These are phyloP conservation scores for Plenodomus lindquistii DNA, from an alignment of 2,329 filamentous ascomycete species.

Conservation along the genomic window DNA sequence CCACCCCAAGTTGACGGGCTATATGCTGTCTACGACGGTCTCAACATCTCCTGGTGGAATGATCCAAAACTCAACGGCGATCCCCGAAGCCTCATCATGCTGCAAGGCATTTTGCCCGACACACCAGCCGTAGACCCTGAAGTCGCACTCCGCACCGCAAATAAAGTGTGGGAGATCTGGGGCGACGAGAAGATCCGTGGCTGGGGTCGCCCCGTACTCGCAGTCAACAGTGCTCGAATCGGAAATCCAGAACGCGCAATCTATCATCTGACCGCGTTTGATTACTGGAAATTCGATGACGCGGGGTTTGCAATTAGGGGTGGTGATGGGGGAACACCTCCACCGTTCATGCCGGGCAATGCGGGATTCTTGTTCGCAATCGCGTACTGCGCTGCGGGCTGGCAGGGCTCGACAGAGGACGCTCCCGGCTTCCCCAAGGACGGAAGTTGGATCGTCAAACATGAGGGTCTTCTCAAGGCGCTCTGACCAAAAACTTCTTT, in stretches of 20 bases:
- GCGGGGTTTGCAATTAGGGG: conserved; percentile 55
- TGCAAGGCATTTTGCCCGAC: conserved; percentile 32
- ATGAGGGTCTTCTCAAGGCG: conserved; percentile 27
- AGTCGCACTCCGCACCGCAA: conserved; percentile 28
- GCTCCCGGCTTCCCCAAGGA: conserved; percentile 27
- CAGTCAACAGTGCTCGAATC: conserved; percentile 33
- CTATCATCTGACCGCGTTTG: conserved; percentile 52
- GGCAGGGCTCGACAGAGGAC: conserved; percentile 51
- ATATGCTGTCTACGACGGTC: conserved; percentile 59
- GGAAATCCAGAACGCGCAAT: conserved; percentile 32
- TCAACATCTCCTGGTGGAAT: conserved; percentile 39
- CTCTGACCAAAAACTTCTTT: conserved; percentile 7
- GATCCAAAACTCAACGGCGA: conserved; percentile 26
- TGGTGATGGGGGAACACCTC: conserved; percentile 57
- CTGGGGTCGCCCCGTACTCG: conserved; percentile 37
- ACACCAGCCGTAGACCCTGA: conserved; percentile 25
- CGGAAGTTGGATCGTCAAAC: conserved; percentile 24
- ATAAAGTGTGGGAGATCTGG: conserved; percentile 34
- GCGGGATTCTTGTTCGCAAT: conserved; percentile 54
- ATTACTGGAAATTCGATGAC: conserved; percentile 59
- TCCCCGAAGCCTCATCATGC: conserved; percentile 32
- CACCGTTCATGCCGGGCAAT: conserved; percentile 61
- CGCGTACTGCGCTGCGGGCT: conserved; percentile 59
- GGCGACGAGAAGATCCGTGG: conserved; percentile 33
- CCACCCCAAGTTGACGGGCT: conserved; percentile 55